Percentiles rank a stretch among this genome's conserved stretches.
phyloP scores from a whole-genome alignment of 2,329 filamentous ascomycete species.

The Karstenula rhodostoma region DNA sequence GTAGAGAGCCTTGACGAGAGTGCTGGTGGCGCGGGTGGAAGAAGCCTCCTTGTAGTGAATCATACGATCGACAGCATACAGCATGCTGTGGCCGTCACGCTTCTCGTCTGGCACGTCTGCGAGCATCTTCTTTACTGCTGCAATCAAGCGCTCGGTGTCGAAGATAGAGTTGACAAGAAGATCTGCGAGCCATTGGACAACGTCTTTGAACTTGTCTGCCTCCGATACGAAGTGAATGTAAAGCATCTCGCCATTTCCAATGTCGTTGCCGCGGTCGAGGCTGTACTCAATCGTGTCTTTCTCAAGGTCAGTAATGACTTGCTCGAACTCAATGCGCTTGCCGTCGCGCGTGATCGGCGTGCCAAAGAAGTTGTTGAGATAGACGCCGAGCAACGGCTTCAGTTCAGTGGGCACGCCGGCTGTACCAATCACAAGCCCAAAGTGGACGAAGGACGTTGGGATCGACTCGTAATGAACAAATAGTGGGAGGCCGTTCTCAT shows the following conservation, averaged over 20 bases:
- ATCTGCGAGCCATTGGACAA: slow-evolving; percentile 83
- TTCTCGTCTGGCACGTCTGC: slow-evolving; percentile 93
- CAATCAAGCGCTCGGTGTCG: slow-evolving; percentile 71
- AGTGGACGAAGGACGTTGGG: slow-evolving; percentile 88
- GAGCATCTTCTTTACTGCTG: slow-evolving; percentile 78
- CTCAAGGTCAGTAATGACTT: slow-evolving; percentile 90
- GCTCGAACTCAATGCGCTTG: slow-evolving; percentile 82
- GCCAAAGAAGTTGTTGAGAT: slow-evolving; percentile 93
- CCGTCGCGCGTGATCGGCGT: slow-evolving; percentile 83
- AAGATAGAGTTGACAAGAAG: slow-evolving; percentile 91
- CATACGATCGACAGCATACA: slow-evolving; percentile 71
- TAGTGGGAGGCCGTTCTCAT: slow-evolving; percentile 71
- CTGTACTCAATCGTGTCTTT: slow-evolving; percentile 87
- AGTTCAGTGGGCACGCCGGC: slow-evolving; percentile 78
- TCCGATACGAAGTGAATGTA: slow-evolving; percentile 86
- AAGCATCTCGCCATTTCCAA: slow-evolving; percentile 84
- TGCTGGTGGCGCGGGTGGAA: slow-evolving; percentile 77
- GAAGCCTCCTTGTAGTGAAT: slow-evolving; percentile 82
- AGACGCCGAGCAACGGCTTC: slow-evolving; percentile 84
- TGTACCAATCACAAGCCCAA: slow-evolving; percentile 83
- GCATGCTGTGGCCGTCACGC: slow-evolving; percentile 78
- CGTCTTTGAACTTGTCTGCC: slow-evolving; percentile 81
- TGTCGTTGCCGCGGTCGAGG: slow-evolving; percentile 71
- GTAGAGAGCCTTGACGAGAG: slow-evolving; percentile 86
- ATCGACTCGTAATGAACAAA: slow-evolving; percentile 99